Evolutionary conservation across 2,329 filamentous ascomycete species (phyloP).

Genomic region (Gnomoniopsis sp.): DNA sequence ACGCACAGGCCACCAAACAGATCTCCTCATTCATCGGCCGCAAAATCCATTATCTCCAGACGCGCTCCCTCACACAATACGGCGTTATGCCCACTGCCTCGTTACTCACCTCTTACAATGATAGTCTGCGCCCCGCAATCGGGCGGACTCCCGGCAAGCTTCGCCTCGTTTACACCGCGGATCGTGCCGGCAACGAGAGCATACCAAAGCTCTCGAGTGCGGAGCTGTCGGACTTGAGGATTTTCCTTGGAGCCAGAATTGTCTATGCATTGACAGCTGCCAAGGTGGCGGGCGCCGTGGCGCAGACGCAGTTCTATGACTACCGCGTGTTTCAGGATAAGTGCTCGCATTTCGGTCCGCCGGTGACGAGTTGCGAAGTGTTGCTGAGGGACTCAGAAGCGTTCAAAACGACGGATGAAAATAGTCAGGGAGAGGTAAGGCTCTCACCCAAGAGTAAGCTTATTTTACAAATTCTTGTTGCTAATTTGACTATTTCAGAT

Average conservation of each 20-base stretch:
- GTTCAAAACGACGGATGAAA: constrained; percentile 61
- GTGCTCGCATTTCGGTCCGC: constrained; percentile 74
- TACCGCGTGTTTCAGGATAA: constrained; percentile 59
- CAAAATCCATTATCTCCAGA: constrained; percentile 68
- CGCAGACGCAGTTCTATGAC: constrained; percentile 84
- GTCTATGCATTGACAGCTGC: constrained; percentile 81
- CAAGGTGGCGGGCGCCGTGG: constrained; percentile 82
- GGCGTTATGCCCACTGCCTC: constrained; percentile 72
- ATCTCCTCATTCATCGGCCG: constrained; percentile 62
- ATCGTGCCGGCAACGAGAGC: constrained; percentile 59
- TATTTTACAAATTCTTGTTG: background rate
- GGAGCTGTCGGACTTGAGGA: constrained; percentile 74
- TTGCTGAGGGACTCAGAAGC: constrained; percentile 62
- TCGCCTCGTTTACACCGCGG: constrained; percentile 76
- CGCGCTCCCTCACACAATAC: constrained; percentile 62
- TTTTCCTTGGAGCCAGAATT: constrained; percentile 76
- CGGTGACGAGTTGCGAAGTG: constrained; percentile 76
- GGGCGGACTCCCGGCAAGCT: constrained; percentile 68
- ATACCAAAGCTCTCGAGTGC: constrained; percentile 63
- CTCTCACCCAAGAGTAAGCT: background rate
- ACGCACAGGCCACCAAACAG: constrained; percentile 57
- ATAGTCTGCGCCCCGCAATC: constrained; percentile 54
- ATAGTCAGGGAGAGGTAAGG: constrained; percentile 61
- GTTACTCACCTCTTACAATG: constrained; percentile 59
- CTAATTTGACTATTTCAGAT: constrained; percentile 46